Evolutionary conservation across 805 yeast genomes (phyloP), one percentile per base, ranked within the genome.

Genomic region (Clavispora carvajalis): DNA sequence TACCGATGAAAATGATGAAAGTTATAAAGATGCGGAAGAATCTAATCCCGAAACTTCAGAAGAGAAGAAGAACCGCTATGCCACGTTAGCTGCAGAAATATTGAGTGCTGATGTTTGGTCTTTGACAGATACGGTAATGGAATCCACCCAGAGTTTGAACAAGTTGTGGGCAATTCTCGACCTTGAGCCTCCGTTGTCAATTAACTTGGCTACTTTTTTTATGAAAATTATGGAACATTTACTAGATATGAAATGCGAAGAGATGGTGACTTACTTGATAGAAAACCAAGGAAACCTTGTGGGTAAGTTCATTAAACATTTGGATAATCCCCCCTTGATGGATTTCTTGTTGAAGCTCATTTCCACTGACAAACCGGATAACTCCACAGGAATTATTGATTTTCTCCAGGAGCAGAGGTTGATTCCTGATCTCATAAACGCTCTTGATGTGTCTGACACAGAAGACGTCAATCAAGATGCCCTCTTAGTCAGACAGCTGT

Each of bases 71-170:
- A 57, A 59, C 5, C 57, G 73, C 10, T 59, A 58, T 42, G 71
- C 73, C 22, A 58, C 72, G 7, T 52, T 68, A 29, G 89, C 96
- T 5, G 87, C 96, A 2, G 98, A 93, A 58, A 82, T 93, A 33
- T 69, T 93, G 36, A 79, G 91, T 30, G 87, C 93, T 4, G 98
- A 91, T 56, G 90, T 89, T 7, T 91, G 97, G 96, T 84, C 95
- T 2, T 70, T 93, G 28, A 85, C 96, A 1, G 95, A 90, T 51
- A 81, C 95, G 1, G 82, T 93, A 40, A 81, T 91, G 82, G 90
- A 85, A 50, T 77, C 80, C 44, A 68, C 76, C 4, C 74, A 70
- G 16, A 69, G 86, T 28, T 63, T 93, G 53, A 76, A 77, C 39
- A 77, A 74, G 53, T 63, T 93, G 35, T 93, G 99, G 99, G 63